phyloP scores from a whole-genome alignment of 768 basidiomycete species.

The Mycena capillaripes region DNA sequence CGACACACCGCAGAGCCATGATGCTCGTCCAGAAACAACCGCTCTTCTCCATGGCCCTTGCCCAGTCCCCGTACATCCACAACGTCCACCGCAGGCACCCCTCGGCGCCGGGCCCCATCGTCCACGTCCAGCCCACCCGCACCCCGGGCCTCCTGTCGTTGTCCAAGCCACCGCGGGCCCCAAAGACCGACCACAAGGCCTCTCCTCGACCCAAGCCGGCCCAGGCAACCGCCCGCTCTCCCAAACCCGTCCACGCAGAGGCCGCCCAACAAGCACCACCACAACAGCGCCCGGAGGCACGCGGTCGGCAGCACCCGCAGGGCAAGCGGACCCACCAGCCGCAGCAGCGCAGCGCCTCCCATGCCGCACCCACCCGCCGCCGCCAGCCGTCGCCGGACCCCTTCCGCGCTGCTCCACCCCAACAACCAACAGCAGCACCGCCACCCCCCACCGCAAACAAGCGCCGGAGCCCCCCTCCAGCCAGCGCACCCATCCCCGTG shows the following conservation, averaged over 20 bases:
- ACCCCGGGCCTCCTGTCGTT: slow-evolving; percentile 82
- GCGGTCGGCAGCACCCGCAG: background rate
- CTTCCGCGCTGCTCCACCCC: slow-evolving; percentile 38
- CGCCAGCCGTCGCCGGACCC: slow-evolving; percentile 55
- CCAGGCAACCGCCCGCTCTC: slow-evolving; percentile 46
- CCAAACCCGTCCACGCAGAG: slow-evolving; percentile 45
- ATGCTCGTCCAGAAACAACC: slow-evolving; percentile 64
- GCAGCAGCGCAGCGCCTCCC: slow-evolving; percentile 31
- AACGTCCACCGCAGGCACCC: slow-evolving; percentile 75
- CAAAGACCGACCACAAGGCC: slow-evolving; percentile 39
- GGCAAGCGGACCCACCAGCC: background rate
- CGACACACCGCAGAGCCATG: slow-evolving; percentile 49
- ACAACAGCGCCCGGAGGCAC: background rate
- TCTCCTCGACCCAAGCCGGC: slow-evolving; percentile 52
- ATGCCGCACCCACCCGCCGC: slow-evolving; percentile 52
- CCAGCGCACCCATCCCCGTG: slow-evolving; percentile 28
- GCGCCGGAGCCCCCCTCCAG: slow-evolving; percentile 28
- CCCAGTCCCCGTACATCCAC: slow-evolving; percentile 39
- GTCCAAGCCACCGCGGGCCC: slow-evolving; percentile 64
- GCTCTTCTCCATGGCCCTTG: slow-evolving; percentile 44
- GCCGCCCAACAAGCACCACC: slow-evolving; percentile 21
- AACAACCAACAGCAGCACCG: slow-evolving; percentile 53
- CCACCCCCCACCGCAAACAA: slow-evolving; percentile 64
- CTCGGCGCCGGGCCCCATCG: slow-evolving; percentile 70
- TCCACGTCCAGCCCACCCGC: slow-evolving; percentile 78